These are phyloP conservation scores for Lachancea fermentati DNA, from an alignment of 805 yeast species.

Conservation along the genomic window DNA sequence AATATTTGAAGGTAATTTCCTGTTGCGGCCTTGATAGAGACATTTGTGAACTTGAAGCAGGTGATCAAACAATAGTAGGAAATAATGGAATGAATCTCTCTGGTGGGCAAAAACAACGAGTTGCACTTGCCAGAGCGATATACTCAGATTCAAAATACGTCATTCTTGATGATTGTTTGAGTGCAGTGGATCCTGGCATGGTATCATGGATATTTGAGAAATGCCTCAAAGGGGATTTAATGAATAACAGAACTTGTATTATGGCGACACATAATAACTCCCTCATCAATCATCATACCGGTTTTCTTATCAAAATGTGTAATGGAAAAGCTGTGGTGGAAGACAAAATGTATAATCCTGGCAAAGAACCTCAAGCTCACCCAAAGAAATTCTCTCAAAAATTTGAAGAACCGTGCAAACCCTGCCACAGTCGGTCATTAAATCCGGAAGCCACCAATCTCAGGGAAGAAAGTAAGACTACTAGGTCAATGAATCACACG, in stretches of 20 bases:
- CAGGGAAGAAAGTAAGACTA: constrained; percentile 73
- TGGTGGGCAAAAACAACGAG: constrained; percentile 88
- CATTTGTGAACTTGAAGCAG: no score
- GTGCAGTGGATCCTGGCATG: constrained; percentile 84
- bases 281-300: constrained; percentile 56
- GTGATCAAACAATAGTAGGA: constrained; percentile 76
- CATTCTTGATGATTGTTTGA: constrained; percentile 69
- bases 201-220: constrained; percentile 72
- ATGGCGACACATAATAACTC: constrained; percentile 83
- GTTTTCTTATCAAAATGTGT: constrained; percentile 54
- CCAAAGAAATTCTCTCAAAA: no score
- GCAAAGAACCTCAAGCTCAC: constrained; percentile 40
- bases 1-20: constrained; percentile 67
- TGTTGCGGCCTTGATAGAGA: constrained; percentile 79
- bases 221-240: constrained; percentile 57
- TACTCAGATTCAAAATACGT: constrained; percentile 63
- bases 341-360: constrained; percentile 27
- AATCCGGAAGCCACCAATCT: no score
- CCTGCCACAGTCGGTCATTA: constrained; percentile 16
- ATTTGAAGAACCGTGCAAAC: constrained; percentile 9
- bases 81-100: constrained; percentile 80
- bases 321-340: constrained; percentile 40
- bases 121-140: constrained; percentile 73
- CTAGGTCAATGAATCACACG: constrained; percentile 65
- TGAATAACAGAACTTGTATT: constrained; percentile 57